Evolutionary conservation across 2,329 filamentous ascomycete genomes (phyloP), one percentile per base, ranked within the genome.

Genomic region (Pyrenophora seminiperda): DNA sequence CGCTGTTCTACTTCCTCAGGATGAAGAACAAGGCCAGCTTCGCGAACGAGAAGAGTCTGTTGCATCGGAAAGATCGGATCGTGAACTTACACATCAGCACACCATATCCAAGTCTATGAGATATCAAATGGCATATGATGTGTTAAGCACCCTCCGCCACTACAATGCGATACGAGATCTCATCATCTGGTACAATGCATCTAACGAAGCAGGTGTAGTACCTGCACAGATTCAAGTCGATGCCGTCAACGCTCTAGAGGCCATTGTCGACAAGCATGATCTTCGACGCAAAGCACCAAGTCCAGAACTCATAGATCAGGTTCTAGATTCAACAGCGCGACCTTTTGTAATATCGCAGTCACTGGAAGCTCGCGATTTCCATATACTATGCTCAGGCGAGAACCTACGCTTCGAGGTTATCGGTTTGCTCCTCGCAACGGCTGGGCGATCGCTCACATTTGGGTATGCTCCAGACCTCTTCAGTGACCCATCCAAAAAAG

Each of bases 321-420:
- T 71, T 3, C 34, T 72, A 36, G 63, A 68, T 20, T 67, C 67
- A 24, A 68, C 59, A 2, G 59, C 57, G 5, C 59, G 58, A 15
- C 64, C 66, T 4, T 58, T 72, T 1, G 53, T 58, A 10, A 62
- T 71, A 7, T 58, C 62, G 1, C 54, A 61, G 20, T 32, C 58
- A 45, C 41, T 63, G 1, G 60, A 67, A 29, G 70, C 71, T 1
- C 50, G 57, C 11, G 66, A 72, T 7, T 76, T 77, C 36, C 67
- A 74, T 47, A 62, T 61, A 13, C 49, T 75, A 1, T 76, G 69
- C 45, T 76, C 73, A 0, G 74, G 73, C 0, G 56, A 65, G 11
- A 65, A 69, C 14, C 53, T 75, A 29, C 71, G 75, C 1, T 55
- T 77, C 4, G 75, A 77, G 29, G 70, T 70, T 4, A 63, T 77